A percentile compares a stretch with the other conserved stretches of the same genome.
Evolutionary conservation across 305 asterid genomes (phyloP).

Genomic region (Fraxinus paxiana): DNA sequence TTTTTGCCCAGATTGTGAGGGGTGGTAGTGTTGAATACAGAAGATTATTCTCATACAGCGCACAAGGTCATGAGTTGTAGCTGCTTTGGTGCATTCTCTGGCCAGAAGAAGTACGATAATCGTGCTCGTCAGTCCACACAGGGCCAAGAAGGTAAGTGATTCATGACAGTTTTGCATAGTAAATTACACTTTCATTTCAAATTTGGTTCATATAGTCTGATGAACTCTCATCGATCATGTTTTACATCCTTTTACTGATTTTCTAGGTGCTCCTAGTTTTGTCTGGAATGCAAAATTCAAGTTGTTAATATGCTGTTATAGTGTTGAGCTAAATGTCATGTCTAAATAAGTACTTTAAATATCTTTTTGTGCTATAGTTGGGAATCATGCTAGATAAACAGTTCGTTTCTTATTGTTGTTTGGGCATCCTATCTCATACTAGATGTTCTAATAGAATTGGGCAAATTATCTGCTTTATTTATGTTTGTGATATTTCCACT

Average conservation of each 20-base stretch:
- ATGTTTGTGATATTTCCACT: not conserved
- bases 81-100: conserved; percentile 53
- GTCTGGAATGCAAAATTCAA: not conserved
- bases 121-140: conserved; percentile 27
- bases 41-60: conserved; percentile 18
- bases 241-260: not conserved
- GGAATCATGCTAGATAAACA: conserved; percentile 10
- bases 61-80: conserved; percentile 61
- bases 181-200: not conserved
- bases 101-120: conserved; percentile 32
- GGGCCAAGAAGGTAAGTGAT: conserved; percentile 55
- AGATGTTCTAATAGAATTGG: conserved; percentile 1
- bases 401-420: conserved; percentile 12
- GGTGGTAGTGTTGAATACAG: conserved; percentile 17
- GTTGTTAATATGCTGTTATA: conserved; percentile 2
- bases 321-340: not conserved
- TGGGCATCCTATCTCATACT: conserved; percentile 7
- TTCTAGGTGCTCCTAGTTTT: not conserved
- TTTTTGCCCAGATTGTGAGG: conserved; percentile 28
- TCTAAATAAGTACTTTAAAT: not conserved
- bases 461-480: not conserved
- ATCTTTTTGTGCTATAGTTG: not conserved
- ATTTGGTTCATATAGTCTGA: not conserved
- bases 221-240: not conserved
- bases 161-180: conserved; percentile 4